phyloP scores from a whole-genome alignment of 1,284 basidiomycete species.

The Wolfiporia cocos region DNA sequence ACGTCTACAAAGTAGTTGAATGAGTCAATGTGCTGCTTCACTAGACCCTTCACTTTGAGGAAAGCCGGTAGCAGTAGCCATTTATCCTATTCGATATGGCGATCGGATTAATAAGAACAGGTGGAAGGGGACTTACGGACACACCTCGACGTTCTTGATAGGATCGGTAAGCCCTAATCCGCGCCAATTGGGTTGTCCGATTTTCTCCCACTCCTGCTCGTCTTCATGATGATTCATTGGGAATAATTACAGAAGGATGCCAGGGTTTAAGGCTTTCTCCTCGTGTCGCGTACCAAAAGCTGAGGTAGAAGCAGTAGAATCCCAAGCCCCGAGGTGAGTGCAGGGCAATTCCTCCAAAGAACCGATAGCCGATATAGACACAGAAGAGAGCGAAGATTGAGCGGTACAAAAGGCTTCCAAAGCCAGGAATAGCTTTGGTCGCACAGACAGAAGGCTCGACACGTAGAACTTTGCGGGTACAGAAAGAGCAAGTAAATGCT shows the following conservation, averaged over 20 bases:
- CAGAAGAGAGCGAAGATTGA: too few relatives aligned
- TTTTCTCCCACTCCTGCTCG: conserved; percentile 55
- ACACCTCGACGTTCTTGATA: conserved; percentile 73
- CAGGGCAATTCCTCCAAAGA: too few relatives aligned
- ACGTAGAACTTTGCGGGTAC: background rate
- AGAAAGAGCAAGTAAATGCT: too few relatives aligned
- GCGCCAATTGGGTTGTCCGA: conserved; percentile 54
- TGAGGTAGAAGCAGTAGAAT: too few relatives aligned
- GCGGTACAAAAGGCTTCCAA: too few relatives aligned
- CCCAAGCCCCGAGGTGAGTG: too few relatives aligned
- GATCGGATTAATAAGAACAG: background rate
- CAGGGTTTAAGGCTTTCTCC: too few relatives aligned
- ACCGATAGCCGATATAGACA: too few relatives aligned
- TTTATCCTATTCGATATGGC: too few relatives aligned
- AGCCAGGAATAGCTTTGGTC: conserved; percentile 1
- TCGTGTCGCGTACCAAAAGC: too few relatives aligned
- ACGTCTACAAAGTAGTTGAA: conserved; percentile 99
- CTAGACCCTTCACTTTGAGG: conserved; percentile 94
- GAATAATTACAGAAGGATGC: too few relatives aligned
- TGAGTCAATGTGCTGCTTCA: conserved; percentile 99
- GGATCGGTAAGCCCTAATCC: conserved; percentile 74
- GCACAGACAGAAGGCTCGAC: background rate
- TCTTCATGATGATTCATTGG: conserved; percentile 24
- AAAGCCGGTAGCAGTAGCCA: conserved; percentile 95
- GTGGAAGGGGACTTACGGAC: conserved; percentile 15